phyloP scores from a whole-genome alignment of 2,329 filamentous ascomycete species.

The Fusarium luffae region DNA sequence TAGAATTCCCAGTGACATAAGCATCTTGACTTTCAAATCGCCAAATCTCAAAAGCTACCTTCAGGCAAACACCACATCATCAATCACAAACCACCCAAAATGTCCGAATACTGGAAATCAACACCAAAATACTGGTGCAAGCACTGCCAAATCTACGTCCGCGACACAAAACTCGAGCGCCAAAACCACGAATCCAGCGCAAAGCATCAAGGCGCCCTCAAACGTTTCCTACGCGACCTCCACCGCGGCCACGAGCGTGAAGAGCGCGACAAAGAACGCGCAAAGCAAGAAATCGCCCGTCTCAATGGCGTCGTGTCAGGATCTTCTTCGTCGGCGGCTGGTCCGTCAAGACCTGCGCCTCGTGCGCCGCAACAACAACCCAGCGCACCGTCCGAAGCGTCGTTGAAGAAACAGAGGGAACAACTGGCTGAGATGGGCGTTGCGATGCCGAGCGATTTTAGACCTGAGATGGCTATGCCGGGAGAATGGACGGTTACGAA shows the following conservation, averaged over 20 bases:
- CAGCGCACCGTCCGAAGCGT: slow-evolving; percentile 59
- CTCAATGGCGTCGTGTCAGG: slow-evolving; percentile 80
- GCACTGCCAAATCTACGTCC: slow-evolving; percentile 89
- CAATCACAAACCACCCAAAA: slow-evolving; percentile 52
- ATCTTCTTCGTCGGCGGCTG: slow-evolving; percentile 48
- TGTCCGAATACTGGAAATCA: slow-evolving; percentile 99
- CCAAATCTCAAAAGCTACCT: background rate
- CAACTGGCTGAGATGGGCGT: slow-evolving; percentile 91
- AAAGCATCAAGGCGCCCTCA: slow-evolving; percentile 86
- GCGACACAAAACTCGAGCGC: slow-evolving; percentile 91
- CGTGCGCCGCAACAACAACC: slow-evolving; percentile 15
- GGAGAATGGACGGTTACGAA: slow-evolving; percentile 86
- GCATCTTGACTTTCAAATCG: background rate
- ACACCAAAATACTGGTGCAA: slow-evolving; percentile 99
- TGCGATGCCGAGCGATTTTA: slow-evolving; percentile 80
- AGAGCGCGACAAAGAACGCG: slow-evolving; percentile 82
- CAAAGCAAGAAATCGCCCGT: slow-evolving; percentile 85
- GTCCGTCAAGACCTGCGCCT: slow-evolving; percentile 30
- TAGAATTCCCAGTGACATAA: slow-evolving; percentile 29
- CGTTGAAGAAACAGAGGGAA: slow-evolving; percentile 84
- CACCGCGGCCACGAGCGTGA: slow-evolving; percentile 86
- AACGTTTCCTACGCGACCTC: slow-evolving; percentile 88
- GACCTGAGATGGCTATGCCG: slow-evolving; percentile 84
- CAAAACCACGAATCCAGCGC: slow-evolving; percentile 88
- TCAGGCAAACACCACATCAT: background rate